phyloP scores from a whole-genome alignment of 768 basidiomycete species.

The Tricholomella constricta region DNA sequence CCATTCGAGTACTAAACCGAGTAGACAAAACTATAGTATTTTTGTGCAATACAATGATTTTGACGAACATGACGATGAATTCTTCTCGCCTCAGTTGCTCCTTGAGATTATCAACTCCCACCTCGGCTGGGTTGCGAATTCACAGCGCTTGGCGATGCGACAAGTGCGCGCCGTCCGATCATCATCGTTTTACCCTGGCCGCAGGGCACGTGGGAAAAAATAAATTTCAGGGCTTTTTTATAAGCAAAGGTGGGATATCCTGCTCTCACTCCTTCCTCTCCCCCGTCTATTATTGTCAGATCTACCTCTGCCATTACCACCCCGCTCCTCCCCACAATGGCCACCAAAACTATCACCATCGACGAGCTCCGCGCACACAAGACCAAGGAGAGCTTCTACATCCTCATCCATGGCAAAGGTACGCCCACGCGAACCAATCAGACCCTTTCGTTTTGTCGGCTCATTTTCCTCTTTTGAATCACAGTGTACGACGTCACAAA shows the following conservation, averaged over 20 bases:
- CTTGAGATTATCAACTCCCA: too few species aligned
- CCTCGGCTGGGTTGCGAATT: too few species aligned
- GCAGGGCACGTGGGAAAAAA: constrained; percentile 28
- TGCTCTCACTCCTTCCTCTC: constrained; percentile 26
- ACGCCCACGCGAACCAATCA: constrained; percentile 39
- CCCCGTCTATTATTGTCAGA: constrained; percentile 18
- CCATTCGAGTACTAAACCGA: constrained; percentile 79
- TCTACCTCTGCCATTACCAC: constrained; percentile 18
- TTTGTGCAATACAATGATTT: background rate
- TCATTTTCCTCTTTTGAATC: constrained; percentile 22
- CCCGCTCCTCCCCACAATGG: constrained; percentile 32
- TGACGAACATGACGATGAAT: background rate
- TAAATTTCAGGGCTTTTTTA: constrained; percentile 21
- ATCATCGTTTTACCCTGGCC: background rate
- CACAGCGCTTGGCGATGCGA: background rate
- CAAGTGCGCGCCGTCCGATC: background rate
- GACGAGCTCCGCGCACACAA: constrained; percentile 81
- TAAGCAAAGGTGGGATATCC: constrained; percentile 29
- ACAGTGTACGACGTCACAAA: constrained; percentile 91
- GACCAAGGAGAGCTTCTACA: constrained; percentile 73
- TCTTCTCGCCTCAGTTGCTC: too few species aligned
- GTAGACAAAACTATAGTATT: constrained; percentile 39
- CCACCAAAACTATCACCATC: constrained; percentile 59
- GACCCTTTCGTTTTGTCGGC: constrained; percentile 30
- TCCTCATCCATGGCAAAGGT: constrained; percentile 89